phyloP scores from a whole-genome alignment of 73 alveolate genomes.

The Effrenium voratum region DNA sequence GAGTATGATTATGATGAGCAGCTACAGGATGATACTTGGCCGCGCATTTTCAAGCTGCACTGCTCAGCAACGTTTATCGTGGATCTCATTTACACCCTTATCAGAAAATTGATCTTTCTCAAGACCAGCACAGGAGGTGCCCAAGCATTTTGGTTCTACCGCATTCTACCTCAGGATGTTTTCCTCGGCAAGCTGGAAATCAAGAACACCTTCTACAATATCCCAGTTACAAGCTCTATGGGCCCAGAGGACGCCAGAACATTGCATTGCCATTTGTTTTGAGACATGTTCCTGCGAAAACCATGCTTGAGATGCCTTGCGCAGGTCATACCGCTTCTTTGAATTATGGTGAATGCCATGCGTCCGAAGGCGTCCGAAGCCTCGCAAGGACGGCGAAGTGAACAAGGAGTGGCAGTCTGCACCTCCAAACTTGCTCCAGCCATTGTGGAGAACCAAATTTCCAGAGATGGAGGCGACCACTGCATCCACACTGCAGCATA shows the following conservation, averaged over 20 bases:
- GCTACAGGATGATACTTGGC: conserved; percentile 23
- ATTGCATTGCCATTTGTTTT: too few species aligned
- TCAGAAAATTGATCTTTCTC: too few species aligned
- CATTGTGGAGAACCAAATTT: conserved; percentile 69
- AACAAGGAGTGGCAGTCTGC: conserved; percentile 72
- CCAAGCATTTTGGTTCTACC: too few species aligned
- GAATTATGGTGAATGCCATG: too few species aligned
- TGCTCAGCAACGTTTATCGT: too few species aligned
- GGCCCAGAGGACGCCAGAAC: neutral
- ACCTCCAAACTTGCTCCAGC: conserved; percentile 41
- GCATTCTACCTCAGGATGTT: neutral
- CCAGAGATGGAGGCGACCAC: conserved; percentile 78
- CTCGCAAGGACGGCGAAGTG: neutral
- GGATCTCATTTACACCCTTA: too few species aligned
- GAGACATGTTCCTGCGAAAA: too few species aligned
- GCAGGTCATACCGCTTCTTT: too few species aligned
- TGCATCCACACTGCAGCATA: too few species aligned
- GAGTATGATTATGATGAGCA: conserved; percentile 6
- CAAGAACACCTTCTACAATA: conserved; percentile 66
- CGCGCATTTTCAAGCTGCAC: too few species aligned
- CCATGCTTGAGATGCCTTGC: too few species aligned
- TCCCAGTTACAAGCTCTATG: conserved; percentile 6
- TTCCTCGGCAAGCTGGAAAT: conserved; percentile 49
- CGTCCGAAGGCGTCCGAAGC: neutral
- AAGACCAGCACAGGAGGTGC: too few species aligned